phyloP scores from a whole-genome alignment of 441 rosid species.

The Erodium trifolium region DNA sequence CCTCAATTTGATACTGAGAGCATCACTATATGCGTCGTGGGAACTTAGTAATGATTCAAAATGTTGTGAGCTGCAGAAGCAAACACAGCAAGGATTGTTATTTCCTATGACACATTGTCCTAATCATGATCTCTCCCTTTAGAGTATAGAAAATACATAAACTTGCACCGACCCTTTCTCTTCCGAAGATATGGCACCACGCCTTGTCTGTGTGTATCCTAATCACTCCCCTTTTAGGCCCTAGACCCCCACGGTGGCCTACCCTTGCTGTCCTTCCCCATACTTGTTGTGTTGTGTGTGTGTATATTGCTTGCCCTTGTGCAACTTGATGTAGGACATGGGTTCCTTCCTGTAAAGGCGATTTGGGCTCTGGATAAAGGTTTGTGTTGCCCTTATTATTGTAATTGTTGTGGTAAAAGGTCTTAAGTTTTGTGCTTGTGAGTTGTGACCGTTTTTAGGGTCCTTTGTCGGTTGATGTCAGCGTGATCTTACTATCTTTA shows the following conservation, averaged over 20 bases:
- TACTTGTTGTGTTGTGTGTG: not conserved
- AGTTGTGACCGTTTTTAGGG: not conserved
- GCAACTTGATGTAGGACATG: conserved; percentile 8
- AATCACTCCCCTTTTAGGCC: not conserved
- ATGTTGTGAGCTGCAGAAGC: conserved; percentile 44
- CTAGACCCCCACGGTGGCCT: not conserved
- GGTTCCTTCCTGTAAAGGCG: conserved; percentile 9
- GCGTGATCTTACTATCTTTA: too few species aligned
- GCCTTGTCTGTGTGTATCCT: conserved; percentile 11
- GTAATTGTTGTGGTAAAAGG: not conserved
- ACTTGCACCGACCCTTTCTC: conserved; percentile 15
- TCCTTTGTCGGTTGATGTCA: not conserved
- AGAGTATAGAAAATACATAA: not conserved
- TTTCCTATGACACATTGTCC: conserved; percentile 18
- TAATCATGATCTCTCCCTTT: conserved; percentile 23
- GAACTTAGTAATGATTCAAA: conserved; percentile 31
- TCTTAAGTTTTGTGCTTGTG: not conserved
- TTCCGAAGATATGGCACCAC: conserved; percentile 20
- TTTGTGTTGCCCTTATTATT: conserved; percentile 8
- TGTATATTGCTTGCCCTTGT: not conserved
- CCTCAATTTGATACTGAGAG: conserved; percentile 24
- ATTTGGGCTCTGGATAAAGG: not conserved
- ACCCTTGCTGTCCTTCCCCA: conserved; percentile 5
- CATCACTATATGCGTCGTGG: conserved; percentile 19
- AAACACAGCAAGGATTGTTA: conserved; percentile 54